Base-by-base conservation (phyloP, 2,329 filamentous ascomycete species). In the Aspergillus transmontanensis region DNA sequence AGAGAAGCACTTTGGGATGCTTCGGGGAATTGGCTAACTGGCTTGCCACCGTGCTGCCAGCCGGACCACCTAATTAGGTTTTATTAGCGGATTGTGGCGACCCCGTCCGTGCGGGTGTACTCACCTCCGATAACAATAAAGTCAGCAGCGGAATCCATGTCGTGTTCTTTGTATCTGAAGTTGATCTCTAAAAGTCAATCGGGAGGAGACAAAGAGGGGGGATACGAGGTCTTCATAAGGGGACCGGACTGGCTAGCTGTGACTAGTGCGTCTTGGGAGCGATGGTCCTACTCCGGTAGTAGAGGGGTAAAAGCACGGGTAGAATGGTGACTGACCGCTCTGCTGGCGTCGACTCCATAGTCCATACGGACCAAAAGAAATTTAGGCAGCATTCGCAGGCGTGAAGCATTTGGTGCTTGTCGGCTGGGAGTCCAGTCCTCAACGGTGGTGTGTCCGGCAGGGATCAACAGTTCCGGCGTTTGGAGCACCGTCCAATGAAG, bases 21-120 rank as follows among this genome's bases (percentile, higher is more conserved):
- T 79, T 78, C 0, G 78, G 43, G 0, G 83, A 77, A 21, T 78
- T 74, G 2, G 86, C 82, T 4, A 90, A 82, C 0, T 79, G 76
- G 1, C 83, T 76, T 0, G 88, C 87, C 16, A 89, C 71, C 1
- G 84, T 77, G 56, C 83, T 83, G 9, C 88, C 88, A 9, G 88
- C 82, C 2, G 88, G 85, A n/a, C 88, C 87, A 64, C 81, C 86
- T 87, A 62, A 11, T 36, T 53, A 16, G 32, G 39, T 16, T 36
- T 36, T 14, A 36, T 36, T 36, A 36, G 34, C 34, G 34, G 34
- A 16, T 14, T 36, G 34, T 36, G 34, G 34, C 2, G 10, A 36
- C 34, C 34, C 34, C 34, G 34, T 16, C 14, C 12, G 34, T 14
- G 14, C 14, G 12, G 12, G 26, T 6, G 32, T 54, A n/a, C 34